A percentile compares a stretch with the other conserved stretches of the same genome.
Conservation (phyloP, 352 stramenopile species). For the Phytophthora lateralis region DNA sequence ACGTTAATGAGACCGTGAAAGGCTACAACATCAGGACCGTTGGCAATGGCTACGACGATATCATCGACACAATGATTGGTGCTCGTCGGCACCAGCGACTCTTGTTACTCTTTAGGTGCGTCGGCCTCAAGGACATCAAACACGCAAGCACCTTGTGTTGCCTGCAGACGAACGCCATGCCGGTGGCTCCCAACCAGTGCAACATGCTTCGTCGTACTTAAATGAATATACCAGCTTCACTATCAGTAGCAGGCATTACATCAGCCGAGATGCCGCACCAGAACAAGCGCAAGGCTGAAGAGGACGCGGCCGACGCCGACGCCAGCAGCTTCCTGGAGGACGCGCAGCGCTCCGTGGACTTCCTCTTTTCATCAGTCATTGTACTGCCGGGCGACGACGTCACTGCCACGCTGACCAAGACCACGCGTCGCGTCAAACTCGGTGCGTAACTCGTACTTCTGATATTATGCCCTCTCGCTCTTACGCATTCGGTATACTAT, state of each 20-base stretch:
- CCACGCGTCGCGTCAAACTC: slow-evolving; percentile 68
- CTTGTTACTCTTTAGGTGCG: no score
- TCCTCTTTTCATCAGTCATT: slow-evolving; percentile 72
- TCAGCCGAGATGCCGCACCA: slow-evolving; percentile 42
- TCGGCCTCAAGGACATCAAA: no score
- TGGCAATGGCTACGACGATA: background rate
- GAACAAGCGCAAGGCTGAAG: slow-evolving; percentile 55
- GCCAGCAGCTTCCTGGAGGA: slow-evolving; percentile 72
- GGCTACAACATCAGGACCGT: background rate
- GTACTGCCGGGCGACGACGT: slow-evolving; percentile 85
- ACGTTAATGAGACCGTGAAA: no score
- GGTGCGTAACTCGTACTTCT: slow-evolving; percentile 34
- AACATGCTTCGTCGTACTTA: slow-evolving; percentile 36
- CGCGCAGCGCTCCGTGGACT: slow-evolving; percentile 79
- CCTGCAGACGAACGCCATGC: background rate
- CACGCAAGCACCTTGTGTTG: no score
- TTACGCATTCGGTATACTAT: no score
- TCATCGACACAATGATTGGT: background rate
- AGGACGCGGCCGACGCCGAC: slow-evolving; percentile 40
- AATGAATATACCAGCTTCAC: slow-evolving; percentile 14
- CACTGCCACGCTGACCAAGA: slow-evolving; percentile 77
- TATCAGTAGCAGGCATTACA: slow-evolving; percentile 9
- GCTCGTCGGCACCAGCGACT: background rate
- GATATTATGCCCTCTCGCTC: no score
- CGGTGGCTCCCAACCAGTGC: slow-evolving; percentile 23